Evolutionary conservation across 768 basidiomycete species (phyloP).

Genomic region (Cystofilobasidium capitatum): DNA sequence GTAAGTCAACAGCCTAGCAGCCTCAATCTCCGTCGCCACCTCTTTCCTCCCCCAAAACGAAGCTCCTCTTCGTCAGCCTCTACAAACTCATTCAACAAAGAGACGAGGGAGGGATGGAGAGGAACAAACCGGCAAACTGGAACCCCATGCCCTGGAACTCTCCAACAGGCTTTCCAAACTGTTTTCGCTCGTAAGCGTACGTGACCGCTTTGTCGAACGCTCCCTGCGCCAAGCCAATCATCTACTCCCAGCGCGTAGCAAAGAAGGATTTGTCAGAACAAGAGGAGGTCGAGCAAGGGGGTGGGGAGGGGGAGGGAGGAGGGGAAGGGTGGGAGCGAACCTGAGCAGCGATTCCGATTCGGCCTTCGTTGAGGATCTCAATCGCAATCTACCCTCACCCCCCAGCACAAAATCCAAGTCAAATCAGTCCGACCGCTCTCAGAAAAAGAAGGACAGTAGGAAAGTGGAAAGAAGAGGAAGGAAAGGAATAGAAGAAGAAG

Average conservation of each 20-base stretch:
- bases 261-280: not conserved
- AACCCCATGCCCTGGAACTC: slow-evolving; percentile 92
- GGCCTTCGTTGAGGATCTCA: slow-evolving; percentile 91
- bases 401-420: not conserved
- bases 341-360: slow-evolving; percentile 90
- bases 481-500: not conserved
- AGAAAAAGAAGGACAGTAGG: slow-evolving; percentile 46
- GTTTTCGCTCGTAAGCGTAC: slow-evolving; percentile 84
- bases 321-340: not conserved
- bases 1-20: slow-evolving; percentile 82
- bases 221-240: slow-evolving; percentile 95
- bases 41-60: not conserved
- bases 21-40: slow-evolving; percentile 79
- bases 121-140: slow-evolving; percentile 57
- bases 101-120: not conserved
- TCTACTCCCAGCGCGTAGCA: slow-evolving; percentile 43
- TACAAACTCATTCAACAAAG: not conserved
- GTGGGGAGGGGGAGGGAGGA: not conserved
- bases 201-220: slow-evolving; percentile 93
- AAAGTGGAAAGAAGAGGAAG: not conserved
- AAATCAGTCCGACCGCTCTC: not conserved
- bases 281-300: not conserved
- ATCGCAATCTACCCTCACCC: slow-evolving; percentile 61
- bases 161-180: slow-evolving; percentile 88
- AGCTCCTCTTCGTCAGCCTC: not conserved